A percentile compares a stretch with the other conserved stretches of the same genome.
Conservation (phyloP, 352 stramenopile genomes). For the Phytophthora pseudosyringae region DNA sequence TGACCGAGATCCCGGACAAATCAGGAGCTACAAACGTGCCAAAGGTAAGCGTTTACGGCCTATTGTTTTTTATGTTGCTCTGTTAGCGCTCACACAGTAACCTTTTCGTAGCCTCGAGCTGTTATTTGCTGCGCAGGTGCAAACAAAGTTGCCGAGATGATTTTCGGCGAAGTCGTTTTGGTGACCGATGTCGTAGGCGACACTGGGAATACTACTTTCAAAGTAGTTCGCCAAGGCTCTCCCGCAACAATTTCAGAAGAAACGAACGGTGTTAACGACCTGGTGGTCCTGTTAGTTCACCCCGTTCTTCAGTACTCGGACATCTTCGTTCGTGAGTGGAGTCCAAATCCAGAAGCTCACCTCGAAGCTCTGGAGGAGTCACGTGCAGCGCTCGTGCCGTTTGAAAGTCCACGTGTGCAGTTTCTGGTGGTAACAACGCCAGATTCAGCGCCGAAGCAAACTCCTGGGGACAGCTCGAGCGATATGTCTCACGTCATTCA, state of each 20-base stretch:
- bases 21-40: background rate
- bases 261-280: conserved; percentile 15
- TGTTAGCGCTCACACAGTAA: conserved; percentile 20
- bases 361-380: conserved; percentile 16
- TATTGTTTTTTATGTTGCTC: background rate
- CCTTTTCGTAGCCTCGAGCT: conserved; percentile 41
- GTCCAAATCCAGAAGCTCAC: conserved; percentile 26
- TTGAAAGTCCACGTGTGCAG: conserved; percentile 48
- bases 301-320: conserved; percentile 37
- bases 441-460: conserved; percentile 16
- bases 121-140: conserved; percentile 47
- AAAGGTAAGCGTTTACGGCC: conserved; percentile 10
- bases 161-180: conserved; percentile 48
- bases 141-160: conserved; percentile 24
- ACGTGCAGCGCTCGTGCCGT: conserved; percentile 28
- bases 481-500: conserved; percentile 14
- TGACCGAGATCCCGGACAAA: conserved; percentile 5
- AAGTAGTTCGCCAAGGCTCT: conserved; percentile 43
- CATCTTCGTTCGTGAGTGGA: conserved; percentile 27
- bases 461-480: conserved; percentile 31
- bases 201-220: conserved; percentile 55
- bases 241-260: conserved; percentile 59
- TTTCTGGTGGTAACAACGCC: conserved; percentile 44
- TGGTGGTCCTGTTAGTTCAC: conserved; percentile 55
- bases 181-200: conserved; percentile 60